Evolutionary conservation across 176 grass and related monocot genomes (phyloP), one percentile per base, ranked within the genome.

Genomic region (Themeda triandra): DNA sequence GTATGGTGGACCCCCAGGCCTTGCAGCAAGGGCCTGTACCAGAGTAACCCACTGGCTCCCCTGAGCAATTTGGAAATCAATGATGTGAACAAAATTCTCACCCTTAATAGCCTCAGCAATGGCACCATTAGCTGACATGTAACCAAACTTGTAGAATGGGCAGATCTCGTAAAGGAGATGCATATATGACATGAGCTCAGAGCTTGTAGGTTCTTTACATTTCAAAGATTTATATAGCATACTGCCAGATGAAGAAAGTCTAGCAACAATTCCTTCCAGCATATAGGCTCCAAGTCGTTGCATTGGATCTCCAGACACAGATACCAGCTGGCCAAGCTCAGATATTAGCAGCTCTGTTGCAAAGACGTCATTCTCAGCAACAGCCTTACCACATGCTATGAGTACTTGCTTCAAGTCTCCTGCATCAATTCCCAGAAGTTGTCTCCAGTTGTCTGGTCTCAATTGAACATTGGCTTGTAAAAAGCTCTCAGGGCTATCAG

Each of bases 131-230:
- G 92, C 92, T 71, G 92, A 92, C 85, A 94, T 83, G 75, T 92
- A 94, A 72, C 92, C 92, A 83, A 94, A 94, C 77, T 94, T 94
- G 69, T 53, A 94, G 77, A 89, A 94, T 40, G 92, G 92, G 68
- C 90, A 94, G 18, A 92, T 91, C 48, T 94, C 87, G 9, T 91
- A 94, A 44, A 94, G 81, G 41, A 89, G 77, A 78, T 80, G 78
- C 92, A 94, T 94, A 73, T 92, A 92, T 21, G 92, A 92, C 84
- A 94, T 89, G 66, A 92, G 89, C 56, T 94, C 92, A 78, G 89
- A 90, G 73, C 92, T 25, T 58, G 89, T 92, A 28, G 92, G 92
- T 83, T 92, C 90, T 85, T 94, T 94, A 79, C 92, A 94, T 77
- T 82, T 89, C 45, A 94, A 87, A 28, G 92, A 91, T 91, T 94